Conservation (phyloP, 1,284 basidiomycete species). For the Porphyrellus sp. region DNA sequence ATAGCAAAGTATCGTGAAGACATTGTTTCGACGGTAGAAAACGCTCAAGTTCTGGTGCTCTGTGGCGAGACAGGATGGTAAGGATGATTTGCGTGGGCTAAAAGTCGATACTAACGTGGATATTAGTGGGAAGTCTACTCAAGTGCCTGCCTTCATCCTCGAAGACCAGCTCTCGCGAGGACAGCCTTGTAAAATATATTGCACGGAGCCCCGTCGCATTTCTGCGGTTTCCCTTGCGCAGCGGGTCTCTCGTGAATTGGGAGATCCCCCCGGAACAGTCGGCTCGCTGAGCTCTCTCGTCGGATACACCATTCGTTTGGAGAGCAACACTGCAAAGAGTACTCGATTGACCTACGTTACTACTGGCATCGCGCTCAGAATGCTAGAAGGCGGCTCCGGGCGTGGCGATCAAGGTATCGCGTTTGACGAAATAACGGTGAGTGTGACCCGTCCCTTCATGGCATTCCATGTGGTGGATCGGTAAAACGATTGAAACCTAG, state of each 20-base stretch:
- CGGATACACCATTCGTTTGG: conserved; percentile 93
- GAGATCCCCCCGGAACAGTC: conserved; percentile 79
- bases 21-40: conserved; percentile 73
- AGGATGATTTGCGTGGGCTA: conserved; percentile 3
- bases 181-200: conserved; percentile 87
- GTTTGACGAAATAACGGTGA: conserved; percentile 90
- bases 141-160: conserved; percentile 92
- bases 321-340: conserved; percentile 80
- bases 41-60: conserved; percentile 87
- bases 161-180: conserved; percentile 87
- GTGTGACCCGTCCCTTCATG: conserved; percentile 19
- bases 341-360: conserved; percentile 87
- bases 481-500: conserved; percentile 11
- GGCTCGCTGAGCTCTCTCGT: conserved; percentile 82
- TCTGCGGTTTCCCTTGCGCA: conserved; percentile 97
- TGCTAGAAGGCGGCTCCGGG: conserved; percentile 84
- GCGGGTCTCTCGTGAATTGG: conserved; percentile 91
- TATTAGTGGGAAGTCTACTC: conserved; percentile 92
- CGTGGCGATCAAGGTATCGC: conserved; percentile 67
- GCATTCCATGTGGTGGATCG: background rate
- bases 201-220: conserved; percentile 95
- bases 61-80: conserved; percentile 98
- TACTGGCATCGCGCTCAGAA: conserved; percentile 94
- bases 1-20: conserved; percentile 82
- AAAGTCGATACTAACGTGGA: conserved; percentile 13